Evolutionary conservation across 1,284 basidiomycete genomes (phyloP).

Genomic region (Quambalaria eucalypti): DNA sequence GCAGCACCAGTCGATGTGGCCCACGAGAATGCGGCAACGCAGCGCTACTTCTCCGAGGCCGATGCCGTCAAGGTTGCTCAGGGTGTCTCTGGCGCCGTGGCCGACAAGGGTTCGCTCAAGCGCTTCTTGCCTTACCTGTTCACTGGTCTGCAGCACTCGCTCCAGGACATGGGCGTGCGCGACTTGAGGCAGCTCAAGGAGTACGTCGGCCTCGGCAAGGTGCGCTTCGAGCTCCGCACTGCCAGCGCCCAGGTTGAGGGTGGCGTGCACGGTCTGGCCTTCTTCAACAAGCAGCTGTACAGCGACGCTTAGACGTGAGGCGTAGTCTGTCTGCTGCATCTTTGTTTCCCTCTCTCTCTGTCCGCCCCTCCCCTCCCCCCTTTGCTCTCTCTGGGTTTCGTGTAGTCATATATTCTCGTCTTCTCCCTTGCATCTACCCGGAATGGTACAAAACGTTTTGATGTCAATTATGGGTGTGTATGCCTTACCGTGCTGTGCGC

Average conservation of each 20-base stretch:
- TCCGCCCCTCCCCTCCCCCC: too few relatives aligned
- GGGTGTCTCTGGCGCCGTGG: conserved; percentile 90
- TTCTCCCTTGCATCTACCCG: too few relatives aligned
- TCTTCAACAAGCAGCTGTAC: conserved; percentile 58
- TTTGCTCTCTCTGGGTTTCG: too few relatives aligned
- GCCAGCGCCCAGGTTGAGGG: conserved; percentile 93
- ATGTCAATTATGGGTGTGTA: too few relatives aligned
- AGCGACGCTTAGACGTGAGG: not conserved
- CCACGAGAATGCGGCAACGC: conserved; percentile 84
- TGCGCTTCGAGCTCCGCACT: conserved; percentile 88
- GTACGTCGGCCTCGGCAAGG: conserved; percentile 59
- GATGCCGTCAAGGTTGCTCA: conserved; percentile 86
- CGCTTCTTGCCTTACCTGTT: conserved; percentile 82
- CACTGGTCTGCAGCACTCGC: conserved; percentile 84
- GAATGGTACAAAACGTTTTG: too few relatives aligned
- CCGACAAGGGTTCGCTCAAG: conserved; percentile 88
- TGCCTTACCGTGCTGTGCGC: too few relatives aligned
- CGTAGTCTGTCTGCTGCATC: too few relatives aligned
- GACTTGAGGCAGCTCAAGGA: conserved; percentile 59
- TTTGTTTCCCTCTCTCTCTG: too few relatives aligned
- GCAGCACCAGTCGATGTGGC: conserved; percentile 48
- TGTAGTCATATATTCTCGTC: too few relatives aligned
- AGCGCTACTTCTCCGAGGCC: conserved; percentile 91
- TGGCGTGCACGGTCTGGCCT: conserved; percentile 68
- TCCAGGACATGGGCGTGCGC: conserved; percentile 83